Evolutionary conservation across 768 basidiomycete genomes (phyloP).

Genomic region (Coprinellus micaceus): DNA sequence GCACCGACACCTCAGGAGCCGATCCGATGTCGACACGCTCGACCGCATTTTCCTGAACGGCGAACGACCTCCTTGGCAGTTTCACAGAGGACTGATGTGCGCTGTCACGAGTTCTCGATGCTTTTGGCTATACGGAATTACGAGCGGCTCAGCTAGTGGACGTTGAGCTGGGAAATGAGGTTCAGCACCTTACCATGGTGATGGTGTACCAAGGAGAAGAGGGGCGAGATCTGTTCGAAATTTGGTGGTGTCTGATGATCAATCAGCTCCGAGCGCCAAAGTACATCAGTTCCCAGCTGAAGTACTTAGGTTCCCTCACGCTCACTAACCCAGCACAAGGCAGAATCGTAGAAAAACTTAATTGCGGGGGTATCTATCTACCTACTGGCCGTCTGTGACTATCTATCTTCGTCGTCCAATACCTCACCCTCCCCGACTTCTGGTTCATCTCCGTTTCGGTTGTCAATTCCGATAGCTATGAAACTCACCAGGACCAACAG

Average conservation of each 20-base stretch:
- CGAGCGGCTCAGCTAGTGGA: neutral
- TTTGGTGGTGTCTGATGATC: neutral
- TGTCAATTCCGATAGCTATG: constrained; percentile 35
- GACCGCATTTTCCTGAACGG: constrained; percentile 45
- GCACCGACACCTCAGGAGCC: constrained; percentile 39
- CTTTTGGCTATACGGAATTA: constrained; percentile 31
- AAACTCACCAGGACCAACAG: constrained; percentile 74
- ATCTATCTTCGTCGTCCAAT: neutral
- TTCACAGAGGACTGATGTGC: constrained; percentile 52
- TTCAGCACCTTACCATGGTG: constrained; percentile 20
- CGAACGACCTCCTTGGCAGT: constrained; percentile 44
- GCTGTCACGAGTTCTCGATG: constrained; percentile 39
- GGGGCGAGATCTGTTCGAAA: neutral
- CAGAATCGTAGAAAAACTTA: too few relatives aligned
- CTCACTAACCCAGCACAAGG: too few relatives aligned
- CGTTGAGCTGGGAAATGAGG: neutral
- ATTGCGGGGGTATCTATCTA: neutral
- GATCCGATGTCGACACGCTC: constrained; percentile 47
- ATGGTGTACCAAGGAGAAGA: neutral
- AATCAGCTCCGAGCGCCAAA: neutral
- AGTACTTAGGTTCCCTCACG: too few relatives aligned
- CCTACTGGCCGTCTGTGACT: neutral
- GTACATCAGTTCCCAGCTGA: too few relatives aligned
- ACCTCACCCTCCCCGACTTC: constrained; percentile 2
- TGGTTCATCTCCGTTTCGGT: constrained; percentile 18